Evolutionary conservation across 2,329 filamentous ascomycete genomes (phyloP).

Genomic region (Colletotrichum chlorophyti): DNA sequence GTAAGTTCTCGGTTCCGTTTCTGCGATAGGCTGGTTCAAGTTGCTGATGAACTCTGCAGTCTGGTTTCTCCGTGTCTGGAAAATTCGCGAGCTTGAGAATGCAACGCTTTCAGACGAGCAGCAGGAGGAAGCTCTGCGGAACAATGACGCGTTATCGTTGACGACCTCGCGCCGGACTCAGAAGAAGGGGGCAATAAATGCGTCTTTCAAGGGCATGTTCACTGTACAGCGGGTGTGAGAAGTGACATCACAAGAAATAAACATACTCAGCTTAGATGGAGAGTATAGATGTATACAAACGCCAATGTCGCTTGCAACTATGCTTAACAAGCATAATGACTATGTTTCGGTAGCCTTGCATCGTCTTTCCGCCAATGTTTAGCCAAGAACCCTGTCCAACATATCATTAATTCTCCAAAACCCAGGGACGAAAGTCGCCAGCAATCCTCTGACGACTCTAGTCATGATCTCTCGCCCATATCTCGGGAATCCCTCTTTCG

Average conservation of each 20-base stretch:
- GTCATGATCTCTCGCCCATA: conserved; percentile 2
- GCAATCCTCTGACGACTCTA: not conserved
- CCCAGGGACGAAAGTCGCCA: conserved; percentile 15
- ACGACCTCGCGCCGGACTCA: conserved; percentile 7
- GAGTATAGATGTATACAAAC: not conserved
- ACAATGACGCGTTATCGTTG: conserved; percentile 9
- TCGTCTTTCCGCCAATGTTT: too few relatives aligned
- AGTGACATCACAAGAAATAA: not conserved
- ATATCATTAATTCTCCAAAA: conserved; percentile 2
- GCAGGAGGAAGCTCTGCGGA: not conserved
- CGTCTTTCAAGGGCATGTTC: not conserved
- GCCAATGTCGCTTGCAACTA: not conserved
- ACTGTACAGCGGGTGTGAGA: conserved; percentile 6
- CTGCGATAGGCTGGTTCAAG: rapidly evolving
- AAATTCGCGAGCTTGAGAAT: conserved; percentile 24
- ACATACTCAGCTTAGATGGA: rapidly evolving
- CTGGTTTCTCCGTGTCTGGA: conserved; percentile 29
- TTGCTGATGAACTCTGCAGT: conserved; percentile 6
- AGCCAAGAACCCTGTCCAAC: not conserved
- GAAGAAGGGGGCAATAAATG: not conserved
- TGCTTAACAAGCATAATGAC: too few relatives aligned
- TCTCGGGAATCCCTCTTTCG: not conserved
- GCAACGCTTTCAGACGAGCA: not conserved
- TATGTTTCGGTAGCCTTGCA: too few relatives aligned
- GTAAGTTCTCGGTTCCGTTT: conserved; percentile 33